These are phyloP conservation scores for Ophiostoma ips DNA, from an alignment of 2,329 filamentous ascomycete genomes.

Conservation along the genomic window DNA sequence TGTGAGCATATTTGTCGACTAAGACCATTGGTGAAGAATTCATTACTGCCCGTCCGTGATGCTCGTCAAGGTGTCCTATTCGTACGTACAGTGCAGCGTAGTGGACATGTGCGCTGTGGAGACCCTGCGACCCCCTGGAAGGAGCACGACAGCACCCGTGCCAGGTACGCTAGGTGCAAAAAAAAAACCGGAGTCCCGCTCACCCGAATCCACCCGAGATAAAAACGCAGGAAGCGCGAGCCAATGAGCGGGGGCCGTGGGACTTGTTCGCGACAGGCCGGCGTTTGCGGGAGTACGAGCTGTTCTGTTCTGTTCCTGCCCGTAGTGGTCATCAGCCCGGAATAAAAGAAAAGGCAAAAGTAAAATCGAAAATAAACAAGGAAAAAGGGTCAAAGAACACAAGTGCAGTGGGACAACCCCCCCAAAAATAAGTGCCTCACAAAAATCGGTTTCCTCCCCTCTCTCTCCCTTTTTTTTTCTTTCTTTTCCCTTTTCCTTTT, in stretches of 20 bases:
- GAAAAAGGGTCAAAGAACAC: background rate
- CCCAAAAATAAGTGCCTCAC: conserved; percentile 11
- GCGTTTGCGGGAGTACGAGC: too few species aligned
- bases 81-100: too few species aligned
- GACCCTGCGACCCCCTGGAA: too few species aligned
- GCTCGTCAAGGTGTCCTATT: too few species aligned
- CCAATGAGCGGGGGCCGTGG: conserved; percentile 6
- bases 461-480: background rate
- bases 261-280: background rate
- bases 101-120: too few species aligned
- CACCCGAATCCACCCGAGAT: conserved; percentile 16
- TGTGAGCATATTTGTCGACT: too few species aligned
- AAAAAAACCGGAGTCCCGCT: background rate
- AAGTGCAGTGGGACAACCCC: background rate
- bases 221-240: conserved; percentile 1
- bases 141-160: background rate
- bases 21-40: too few species aligned
- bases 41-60: too few species aligned
- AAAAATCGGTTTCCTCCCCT: background rate
- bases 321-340: background rate
- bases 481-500: conserved; percentile 1
- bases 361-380: too few species aligned
- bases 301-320: too few species aligned
- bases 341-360: background rate
- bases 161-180: background rate